Conservation (phyloP, 768 basidiomycete species). For the Termitomyces titanicus region DNA sequence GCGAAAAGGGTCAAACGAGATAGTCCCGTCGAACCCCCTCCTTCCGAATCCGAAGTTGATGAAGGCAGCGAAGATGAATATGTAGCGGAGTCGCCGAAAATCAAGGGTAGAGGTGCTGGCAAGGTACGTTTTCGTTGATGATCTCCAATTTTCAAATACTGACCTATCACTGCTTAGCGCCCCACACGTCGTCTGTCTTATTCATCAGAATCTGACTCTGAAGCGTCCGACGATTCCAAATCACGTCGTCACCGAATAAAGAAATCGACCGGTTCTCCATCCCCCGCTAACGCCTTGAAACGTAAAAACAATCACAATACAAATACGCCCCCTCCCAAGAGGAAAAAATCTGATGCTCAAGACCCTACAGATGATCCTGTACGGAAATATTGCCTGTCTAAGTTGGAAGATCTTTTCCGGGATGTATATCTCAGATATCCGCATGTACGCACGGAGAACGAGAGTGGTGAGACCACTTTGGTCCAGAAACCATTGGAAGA, state of each 20-base stretch:
- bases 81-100: slow-evolving; percentile 41
- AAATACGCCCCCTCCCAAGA: slow-evolving; percentile 42
- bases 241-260: slow-evolving; percentile 25
- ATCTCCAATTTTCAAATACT: slow-evolving; percentile 9
- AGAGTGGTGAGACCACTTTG: slow-evolving; percentile 21
- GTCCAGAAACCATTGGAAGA: slow-evolving; percentile 48
- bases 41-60: slow-evolving; percentile 46
- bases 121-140: slow-evolving; percentile 40
- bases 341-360: slow-evolving; percentile 38
- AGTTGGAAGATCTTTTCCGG: slow-evolving; percentile 68
- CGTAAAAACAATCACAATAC: slow-evolving; percentile 47
- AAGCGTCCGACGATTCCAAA: slow-evolving; percentile 23
- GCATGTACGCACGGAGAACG: slow-evolving; percentile 36
- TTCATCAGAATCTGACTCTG: slow-evolving; percentile 44
- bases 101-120: slow-evolving; percentile 28
- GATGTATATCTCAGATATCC: slow-evolving; percentile 74
- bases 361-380: slow-evolving; percentile 62
- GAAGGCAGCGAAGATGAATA: slow-evolving; percentile 71
- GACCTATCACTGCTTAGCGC: slow-evolving; percentile 30
- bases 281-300: slow-evolving; percentile 38
- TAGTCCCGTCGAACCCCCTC: slow-evolving; percentile 15
- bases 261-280: slow-evolving; percentile 28
- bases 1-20: slow-evolving; percentile 21
- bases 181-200: slow-evolving; percentile 35
- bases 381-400: slow-evolving; percentile 76